Percentiles rank a stretch among this genome's conserved stretches.
Evolutionary conservation across 148 eudicot genomes (phyloP).

Genomic region (Arctostaphylos glauca): DNA sequence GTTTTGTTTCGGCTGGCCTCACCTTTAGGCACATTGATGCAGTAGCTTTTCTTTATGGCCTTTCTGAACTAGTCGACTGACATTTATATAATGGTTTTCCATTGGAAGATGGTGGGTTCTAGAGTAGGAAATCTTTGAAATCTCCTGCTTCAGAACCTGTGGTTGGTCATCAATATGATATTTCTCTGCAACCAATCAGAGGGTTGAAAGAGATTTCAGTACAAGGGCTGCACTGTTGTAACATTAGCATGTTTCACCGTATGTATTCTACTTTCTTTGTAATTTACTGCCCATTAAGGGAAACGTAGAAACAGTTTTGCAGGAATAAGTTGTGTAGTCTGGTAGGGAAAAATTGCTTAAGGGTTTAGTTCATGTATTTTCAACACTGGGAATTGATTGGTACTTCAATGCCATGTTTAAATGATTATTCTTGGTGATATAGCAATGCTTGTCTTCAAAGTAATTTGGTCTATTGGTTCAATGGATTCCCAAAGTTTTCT

Average conservation of each 20-base stretch:
- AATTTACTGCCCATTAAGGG: constrained; percentile 36
- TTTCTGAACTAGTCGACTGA: constrained; percentile 17
- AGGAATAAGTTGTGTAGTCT: constrained; percentile 41
- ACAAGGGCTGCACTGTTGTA: constrained; percentile 43
- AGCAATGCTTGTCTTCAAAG: constrained; percentile 8
- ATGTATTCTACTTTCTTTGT: constrained; percentile 34
- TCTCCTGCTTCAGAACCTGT: constrained; percentile 21
- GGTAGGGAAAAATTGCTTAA: constrained; percentile 32
- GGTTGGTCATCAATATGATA: constrained; percentile 14
- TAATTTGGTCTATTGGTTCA: not conserved
- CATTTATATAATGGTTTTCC: constrained; percentile 16
- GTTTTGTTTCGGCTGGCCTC: constrained; percentile 1
- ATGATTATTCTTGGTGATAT: constrained; percentile 9
- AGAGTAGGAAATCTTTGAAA: constrained; percentile 11
- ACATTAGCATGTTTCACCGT: constrained; percentile 28
- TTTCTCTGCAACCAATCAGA: constrained; percentile 26
- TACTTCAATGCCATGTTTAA: not conserved
- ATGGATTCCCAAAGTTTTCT: not conserved
- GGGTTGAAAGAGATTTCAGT: constrained; percentile 17
- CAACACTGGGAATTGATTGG: constrained; percentile 37
- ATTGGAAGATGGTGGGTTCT: constrained; percentile 14
- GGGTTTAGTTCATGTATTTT: constrained; percentile 31
- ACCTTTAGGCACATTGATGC: constrained; percentile 7
- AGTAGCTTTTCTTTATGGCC: constrained; percentile 16
- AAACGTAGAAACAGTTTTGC: constrained; percentile 53